Percentiles rank a stretch among this genome's conserved stretches.
These are phyloP conservation scores for Trichoderma erinaceum DNA, from an alignment of 495 filamentous ascomycete species.

Conservation along the genomic window DNA sequence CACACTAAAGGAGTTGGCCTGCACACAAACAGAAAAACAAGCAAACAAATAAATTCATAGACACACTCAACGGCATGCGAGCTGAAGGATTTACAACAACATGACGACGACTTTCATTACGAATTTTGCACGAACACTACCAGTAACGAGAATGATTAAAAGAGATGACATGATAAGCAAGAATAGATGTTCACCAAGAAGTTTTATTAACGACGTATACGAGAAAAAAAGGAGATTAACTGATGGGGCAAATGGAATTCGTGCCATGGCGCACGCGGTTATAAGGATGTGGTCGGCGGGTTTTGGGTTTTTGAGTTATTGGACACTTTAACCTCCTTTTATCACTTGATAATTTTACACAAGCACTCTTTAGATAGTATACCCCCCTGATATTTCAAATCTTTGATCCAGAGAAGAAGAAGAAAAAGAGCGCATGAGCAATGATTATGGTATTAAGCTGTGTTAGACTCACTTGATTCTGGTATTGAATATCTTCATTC, in stretches of 20 bases:
- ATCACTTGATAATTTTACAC: not conserved
- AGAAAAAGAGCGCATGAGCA: too few species aligned
- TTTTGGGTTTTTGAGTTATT: not conserved
- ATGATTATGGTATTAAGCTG: too few species aligned
- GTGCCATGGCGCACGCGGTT: not conserved
- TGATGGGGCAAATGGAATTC: not conserved
- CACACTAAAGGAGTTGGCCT: not conserved
- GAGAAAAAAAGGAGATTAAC: not conserved
- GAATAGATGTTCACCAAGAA: not conserved
- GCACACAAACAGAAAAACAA: too few species aligned
- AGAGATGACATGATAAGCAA: not conserved
- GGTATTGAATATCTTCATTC: not conserved
- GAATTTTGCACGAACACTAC: not conserved
- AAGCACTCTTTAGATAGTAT: not conserved
- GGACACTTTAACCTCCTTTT: not conserved
- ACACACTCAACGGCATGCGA: not conserved
- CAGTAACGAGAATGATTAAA: not conserved
- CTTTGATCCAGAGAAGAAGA: not conserved
- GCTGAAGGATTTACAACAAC: not conserved
- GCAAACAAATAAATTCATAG: not conserved
- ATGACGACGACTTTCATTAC: conserved; percentile 3
- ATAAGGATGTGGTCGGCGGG: not conserved
- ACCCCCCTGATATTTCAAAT: not conserved
- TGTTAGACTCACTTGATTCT: too few species aligned
- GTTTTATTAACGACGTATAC: not conserved